Conservation (phyloP, 169 alveolate species). For the Cryptosporidium tyzzeri region DNA sequence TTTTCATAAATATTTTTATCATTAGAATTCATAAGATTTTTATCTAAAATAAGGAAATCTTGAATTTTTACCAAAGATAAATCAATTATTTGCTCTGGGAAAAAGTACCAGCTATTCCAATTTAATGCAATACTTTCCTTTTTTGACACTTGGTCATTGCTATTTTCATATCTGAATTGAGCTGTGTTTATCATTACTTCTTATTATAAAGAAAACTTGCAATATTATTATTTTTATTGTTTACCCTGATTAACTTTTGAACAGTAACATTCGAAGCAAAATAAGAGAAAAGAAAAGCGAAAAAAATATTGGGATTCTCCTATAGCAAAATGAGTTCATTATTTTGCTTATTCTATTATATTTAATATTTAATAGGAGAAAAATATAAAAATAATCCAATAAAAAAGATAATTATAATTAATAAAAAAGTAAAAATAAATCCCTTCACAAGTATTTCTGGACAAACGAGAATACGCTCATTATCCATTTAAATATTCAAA, state of each 20-base stretch:
- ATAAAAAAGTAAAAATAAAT: not conserved
- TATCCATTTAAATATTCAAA: not conserved
- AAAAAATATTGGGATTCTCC: constrained; percentile 29
- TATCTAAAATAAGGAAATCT: not conserved
- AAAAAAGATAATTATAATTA: not conserved
- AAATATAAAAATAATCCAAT: not conserved
- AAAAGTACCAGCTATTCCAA: constrained; percentile 68
- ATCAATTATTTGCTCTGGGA: constrained; percentile 14
- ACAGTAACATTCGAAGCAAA: constrained; percentile 30
- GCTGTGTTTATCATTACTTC: constrained; percentile 28
- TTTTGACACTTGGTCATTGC: constrained; percentile 24
- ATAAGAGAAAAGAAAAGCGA: constrained; percentile 28
- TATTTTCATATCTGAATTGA: constrained; percentile 25
- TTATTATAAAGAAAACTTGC: not conserved
- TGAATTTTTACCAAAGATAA: constrained; percentile 1
- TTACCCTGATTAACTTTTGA: not conserved
- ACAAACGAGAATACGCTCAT: not conserved
- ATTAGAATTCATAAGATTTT: not conserved
- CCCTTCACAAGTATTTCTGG: not conserved
- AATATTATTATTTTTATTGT: not conserved
- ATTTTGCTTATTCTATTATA: not conserved
- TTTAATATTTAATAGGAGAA: not conserved
- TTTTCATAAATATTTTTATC: not conserved
- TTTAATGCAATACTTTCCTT: constrained; percentile 27
- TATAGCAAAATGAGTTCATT: constrained; percentile 12